Base-by-base conservation (phyloP, 768 basidiomycete genomes). In the Lenzites betulinus region DNA sequence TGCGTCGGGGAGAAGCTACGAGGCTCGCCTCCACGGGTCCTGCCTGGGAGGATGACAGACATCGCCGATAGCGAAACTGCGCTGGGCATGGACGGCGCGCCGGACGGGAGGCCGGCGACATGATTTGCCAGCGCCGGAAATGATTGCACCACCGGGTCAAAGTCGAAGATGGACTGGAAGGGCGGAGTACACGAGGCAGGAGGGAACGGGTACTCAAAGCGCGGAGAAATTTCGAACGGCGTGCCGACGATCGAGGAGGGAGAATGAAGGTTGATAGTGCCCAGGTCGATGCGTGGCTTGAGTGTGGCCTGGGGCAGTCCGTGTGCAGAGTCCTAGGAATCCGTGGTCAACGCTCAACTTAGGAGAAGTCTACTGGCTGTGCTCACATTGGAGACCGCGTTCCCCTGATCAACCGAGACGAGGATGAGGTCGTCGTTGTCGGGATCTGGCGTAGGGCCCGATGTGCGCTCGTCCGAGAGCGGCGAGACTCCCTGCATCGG, bases 181-280 rank as follows among this genome's bases (percentile, higher is more conserved):
- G 53, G 36, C 18, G 65, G 62, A 20, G 53, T 35, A 18, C 51
- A 67, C 9, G 58, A 57, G 36, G 47, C 12, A 35, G 50, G 42
- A 35, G 64, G 70, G 65, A 73, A 73, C 41, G 72, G 72, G 56
- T 73, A 73, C 62, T 73, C 72, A 65, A 73, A 73, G 52, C 72
- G 72, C 16, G 72, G 68, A 30, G 69, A 68, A 54, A 63, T 62
- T 48, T 73, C 72, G 59, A 73, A 69, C n/a, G 72, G 72, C 1
- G 72, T 73, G 51, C 72, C 72, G 41, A 73, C 57, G 58, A 73
- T 69, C 35, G 68, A 67, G n/a, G 68, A 69, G 30, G 72, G 72
- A 6, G 72, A 73, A 63, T 73, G 72, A 28, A 73, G 66, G 46
- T 51, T 56, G 51, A 73, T 61, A 54, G 50, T 51, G 23, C 54